Evolutionary conservation across 2,329 filamentous ascomycete genomes (phyloP).

Genomic region (Pseudopithomyces chartarum): DNA sequence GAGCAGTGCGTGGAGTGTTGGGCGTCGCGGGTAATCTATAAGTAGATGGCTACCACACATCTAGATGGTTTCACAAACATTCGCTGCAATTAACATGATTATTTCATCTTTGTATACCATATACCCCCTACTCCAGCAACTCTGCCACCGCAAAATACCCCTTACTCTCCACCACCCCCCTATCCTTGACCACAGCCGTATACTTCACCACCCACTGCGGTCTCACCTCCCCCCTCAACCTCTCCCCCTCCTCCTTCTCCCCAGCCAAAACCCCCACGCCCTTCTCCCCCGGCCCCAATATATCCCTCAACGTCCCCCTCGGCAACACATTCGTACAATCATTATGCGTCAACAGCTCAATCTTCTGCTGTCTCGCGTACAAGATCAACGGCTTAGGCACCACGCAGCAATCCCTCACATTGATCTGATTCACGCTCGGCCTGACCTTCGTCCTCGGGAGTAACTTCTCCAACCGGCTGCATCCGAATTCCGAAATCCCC

Average conservation of each 20-base stretch:
- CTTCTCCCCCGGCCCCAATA: conserved; percentile 73
- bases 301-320: conserved; percentile 79
- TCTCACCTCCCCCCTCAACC: conserved; percentile 75
- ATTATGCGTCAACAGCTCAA: conserved; percentile 90
- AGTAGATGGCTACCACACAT: neutral
- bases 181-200: conserved; percentile 89
- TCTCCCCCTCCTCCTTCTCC: conserved; percentile 55
- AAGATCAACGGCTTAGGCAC: conserved; percentile 85
- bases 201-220: conserved; percentile 98
- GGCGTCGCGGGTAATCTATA: neutral
- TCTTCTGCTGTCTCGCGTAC: conserved; percentile 80
- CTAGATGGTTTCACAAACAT: neutral
- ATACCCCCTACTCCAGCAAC: conserved; percentile 44
- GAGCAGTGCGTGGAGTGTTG: conserved; percentile 1
- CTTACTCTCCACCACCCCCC: conserved; percentile 97
- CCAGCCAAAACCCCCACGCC: conserved; percentile 79
- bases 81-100: neutral
- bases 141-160: conserved; percentile 92
- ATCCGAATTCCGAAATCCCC: conserved; percentile 90
- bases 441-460: conserved; percentile 71
- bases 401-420: conserved; percentile 92
- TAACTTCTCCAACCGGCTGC: conserved; percentile 78
- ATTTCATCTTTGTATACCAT: neutral
- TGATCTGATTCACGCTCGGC: conserved; percentile 93
- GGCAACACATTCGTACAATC: conserved; percentile 93